These are phyloP conservation scores for Euphrasia arctica DNA, from an alignment of 305 asterid genomes.

Conservation along the genomic window DNA sequence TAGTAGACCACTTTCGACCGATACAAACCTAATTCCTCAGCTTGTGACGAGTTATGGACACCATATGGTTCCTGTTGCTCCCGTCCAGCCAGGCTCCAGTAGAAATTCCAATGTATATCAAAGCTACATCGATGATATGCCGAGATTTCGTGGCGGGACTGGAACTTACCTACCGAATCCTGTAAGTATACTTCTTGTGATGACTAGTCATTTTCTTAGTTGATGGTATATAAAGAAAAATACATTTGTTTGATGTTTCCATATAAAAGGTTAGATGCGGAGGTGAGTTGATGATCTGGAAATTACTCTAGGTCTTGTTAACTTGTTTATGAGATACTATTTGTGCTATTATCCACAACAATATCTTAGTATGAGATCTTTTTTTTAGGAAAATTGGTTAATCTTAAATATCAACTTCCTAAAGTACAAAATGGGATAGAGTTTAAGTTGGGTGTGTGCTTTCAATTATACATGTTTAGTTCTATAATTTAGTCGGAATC, in stretches of 20 bases:
- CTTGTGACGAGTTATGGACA: conserved; percentile 61
- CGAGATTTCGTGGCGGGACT: conserved; percentile 89
- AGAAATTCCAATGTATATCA: conserved; percentile 70
- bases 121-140: conserved; percentile 67
- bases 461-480: not conserved
- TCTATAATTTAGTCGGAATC: not conserved
- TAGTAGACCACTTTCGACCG: conserved; percentile 62
- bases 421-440: not conserved
- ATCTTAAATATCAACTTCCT: not conserved
- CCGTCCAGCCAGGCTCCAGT: conserved; percentile 59
- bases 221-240: not conserved
- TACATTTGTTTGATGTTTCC: not conserved
- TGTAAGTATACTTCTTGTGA: conserved; percentile 46
- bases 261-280: too few species aligned
- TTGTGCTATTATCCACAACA: not conserved
- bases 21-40: conserved; percentile 55
- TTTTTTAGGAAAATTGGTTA: not conserved
- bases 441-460: not conserved
- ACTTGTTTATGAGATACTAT: not conserved
- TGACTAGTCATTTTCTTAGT: conserved; percentile 5
- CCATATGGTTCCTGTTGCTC: conserved; percentile 62
- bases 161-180: conserved; percentile 98
- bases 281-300: too few species aligned
- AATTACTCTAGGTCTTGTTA: too few species aligned
- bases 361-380: not conserved